A percentile compares a stretch with the other conserved stretches of the same genome.
Conservation (phyloP, 495 filamentous ascomycete species). For the Jackrogersella multiformis region DNA sequence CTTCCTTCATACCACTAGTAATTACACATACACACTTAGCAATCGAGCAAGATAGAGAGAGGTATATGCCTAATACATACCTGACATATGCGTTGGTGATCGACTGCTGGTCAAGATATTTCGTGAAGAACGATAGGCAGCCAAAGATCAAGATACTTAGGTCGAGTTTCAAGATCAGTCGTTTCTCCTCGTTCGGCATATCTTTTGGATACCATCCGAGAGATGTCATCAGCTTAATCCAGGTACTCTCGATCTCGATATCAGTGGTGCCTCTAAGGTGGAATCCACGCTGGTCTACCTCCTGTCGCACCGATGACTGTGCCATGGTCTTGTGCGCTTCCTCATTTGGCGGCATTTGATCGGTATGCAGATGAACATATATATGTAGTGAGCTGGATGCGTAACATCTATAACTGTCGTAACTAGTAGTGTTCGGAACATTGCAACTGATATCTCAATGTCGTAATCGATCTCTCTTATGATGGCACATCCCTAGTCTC, state of each 20-base stretch:
- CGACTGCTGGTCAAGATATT: constrained; percentile 49
- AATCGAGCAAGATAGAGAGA: neutral
- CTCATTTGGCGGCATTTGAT: neutral
- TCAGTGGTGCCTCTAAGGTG: neutral
- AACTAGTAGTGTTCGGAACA: neutral
- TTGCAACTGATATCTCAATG: neutral
- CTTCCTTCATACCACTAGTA: constrained; percentile 45
- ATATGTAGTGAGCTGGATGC: neutral
- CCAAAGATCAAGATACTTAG: constrained; percentile 49
- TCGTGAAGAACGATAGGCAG: constrained; percentile 51
- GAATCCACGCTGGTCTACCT: neutral
- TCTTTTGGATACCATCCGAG: constrained; percentile 45
- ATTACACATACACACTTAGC: constrained; percentile 9
- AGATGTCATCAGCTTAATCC: constrained; percentile 44
- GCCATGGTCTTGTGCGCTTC: constrained; percentile 5
- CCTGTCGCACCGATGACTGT: neutral
- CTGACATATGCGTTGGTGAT: constrained; percentile 51
- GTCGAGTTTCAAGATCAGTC: constrained; percentile 48
- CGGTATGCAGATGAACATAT: neutral
- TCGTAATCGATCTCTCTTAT: constrained; percentile 24
- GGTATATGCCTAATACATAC: constrained; percentile 31
- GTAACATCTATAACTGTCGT: neutral
- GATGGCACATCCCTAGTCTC: constrained; percentile 18
- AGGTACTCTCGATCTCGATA: constrained; percentile 14
- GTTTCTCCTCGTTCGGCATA: constrained; percentile 44